Percentiles rank a stretch among this genome's conserved stretches.
These are phyloP conservation scores for Puccinia horiana DNA, from an alignment of 1,284 basidiomycete species.

Conservation along the genomic window DNA sequence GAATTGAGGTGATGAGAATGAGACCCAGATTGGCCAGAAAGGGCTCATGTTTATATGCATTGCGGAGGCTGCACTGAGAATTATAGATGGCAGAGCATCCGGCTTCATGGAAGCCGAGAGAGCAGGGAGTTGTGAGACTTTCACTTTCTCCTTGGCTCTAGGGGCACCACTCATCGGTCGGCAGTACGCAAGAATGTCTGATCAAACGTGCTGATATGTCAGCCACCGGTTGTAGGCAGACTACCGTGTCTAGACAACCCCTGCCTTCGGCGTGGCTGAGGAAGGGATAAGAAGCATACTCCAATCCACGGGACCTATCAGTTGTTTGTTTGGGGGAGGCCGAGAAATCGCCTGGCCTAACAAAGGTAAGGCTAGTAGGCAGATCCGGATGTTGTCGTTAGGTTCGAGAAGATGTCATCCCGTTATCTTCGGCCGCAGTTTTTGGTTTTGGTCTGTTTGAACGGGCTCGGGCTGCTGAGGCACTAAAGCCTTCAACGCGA, in stretches of 20 bases:
- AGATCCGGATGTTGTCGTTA: too few species aligned
- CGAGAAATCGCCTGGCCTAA: too few species aligned
- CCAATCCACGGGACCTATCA: neutral
- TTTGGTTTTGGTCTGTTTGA: neutral
- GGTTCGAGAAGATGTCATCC: too few species aligned
- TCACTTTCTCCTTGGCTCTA: neutral
- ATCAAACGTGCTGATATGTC: neutral
- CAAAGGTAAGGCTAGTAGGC: too few species aligned
- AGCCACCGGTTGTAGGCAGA: neutral
- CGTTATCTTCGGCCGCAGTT: neutral
- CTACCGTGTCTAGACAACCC: neutral
- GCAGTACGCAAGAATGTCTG: neutral
- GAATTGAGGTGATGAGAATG: neutral
- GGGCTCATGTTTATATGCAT: neutral
- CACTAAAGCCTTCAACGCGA: neutral
- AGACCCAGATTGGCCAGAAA: neutral
- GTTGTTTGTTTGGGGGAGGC: neutral
- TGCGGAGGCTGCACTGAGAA: neutral
- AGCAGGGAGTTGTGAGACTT: neutral
- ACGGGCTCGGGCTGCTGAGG: neutral
- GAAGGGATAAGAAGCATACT: neutral
- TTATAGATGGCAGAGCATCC: neutral
- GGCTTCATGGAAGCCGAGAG: neutral
- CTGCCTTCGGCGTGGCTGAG: neutral
- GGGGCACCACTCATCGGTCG: neutral